Conservation (phyloP, 495 filamentous ascomycete species). For the Immersiella caudata region DNA sequence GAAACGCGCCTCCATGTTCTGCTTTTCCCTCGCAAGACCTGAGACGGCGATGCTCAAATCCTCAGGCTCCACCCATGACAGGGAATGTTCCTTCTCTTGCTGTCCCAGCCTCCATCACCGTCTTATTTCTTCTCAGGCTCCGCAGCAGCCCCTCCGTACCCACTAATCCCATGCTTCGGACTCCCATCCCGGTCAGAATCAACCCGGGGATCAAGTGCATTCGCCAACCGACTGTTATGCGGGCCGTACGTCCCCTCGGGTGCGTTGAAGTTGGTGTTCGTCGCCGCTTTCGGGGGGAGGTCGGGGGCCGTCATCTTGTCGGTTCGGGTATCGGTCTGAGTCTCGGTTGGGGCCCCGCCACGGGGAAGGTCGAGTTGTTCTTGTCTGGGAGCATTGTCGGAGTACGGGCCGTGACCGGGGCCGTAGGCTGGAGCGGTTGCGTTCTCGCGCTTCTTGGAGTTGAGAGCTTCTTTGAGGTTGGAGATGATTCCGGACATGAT, state of each 20-base stretch:
- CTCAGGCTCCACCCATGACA: too few species aligned
- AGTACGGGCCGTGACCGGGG: conserved; percentile 29
- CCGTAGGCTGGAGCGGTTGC: conserved; percentile 32
- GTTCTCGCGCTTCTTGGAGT: conserved; percentile 30
- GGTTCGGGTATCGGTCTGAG: not conserved
- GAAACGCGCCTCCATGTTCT: too few species aligned
- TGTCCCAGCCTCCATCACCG: too few species aligned
- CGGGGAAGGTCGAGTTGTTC: conserved; percentile 9
- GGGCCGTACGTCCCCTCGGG: conserved; percentile 44
- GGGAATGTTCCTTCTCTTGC: too few species aligned
- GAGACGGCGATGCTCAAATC: too few species aligned
- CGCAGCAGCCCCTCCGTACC: conserved; percentile 8
- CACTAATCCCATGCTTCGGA: conserved; percentile 22
- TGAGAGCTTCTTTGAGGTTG: conserved; percentile 33
- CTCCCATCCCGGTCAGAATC: conserved; percentile 42
- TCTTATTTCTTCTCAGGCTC: conserved; percentile 22
- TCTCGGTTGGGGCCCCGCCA: not conserved
- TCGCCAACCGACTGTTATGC: conserved; percentile 42
- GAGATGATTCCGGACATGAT: conserved; percentile 36
- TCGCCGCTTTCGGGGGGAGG: conserved; percentile 16
- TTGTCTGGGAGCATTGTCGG: conserved; percentile 17
- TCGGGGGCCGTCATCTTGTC: conserved; percentile 13
- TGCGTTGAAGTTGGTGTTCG: conserved; percentile 27
- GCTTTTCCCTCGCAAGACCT: too few species aligned
- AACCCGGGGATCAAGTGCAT: conserved; percentile 47